Base-by-base conservation (phyloP, 2,329 filamentous ascomycete genomes). In the Achaetomium macrosporum region DNA sequence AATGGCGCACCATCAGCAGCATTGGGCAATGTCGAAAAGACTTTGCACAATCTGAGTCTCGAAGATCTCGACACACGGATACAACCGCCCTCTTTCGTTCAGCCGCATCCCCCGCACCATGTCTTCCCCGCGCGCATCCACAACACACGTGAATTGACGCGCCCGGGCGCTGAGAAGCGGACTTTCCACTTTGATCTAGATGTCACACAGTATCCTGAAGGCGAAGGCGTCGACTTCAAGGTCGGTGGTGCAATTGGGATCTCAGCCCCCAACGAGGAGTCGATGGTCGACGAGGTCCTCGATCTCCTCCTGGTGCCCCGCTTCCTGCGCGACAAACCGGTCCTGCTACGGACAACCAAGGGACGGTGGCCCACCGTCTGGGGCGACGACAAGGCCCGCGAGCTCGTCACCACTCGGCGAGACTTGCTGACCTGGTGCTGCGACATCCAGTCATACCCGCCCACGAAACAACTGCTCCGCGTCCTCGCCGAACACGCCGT, bases 171-270 rank as follows among this genome's bases (percentile, higher is more conserved):
- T 5, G 90, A 96, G 76, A 99, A 99, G 81, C 82, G 92, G 56
- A 99, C 93, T 0, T 96, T 92, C 69, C 93, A 99, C 71, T 97
- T 97, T 64, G 93, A 97, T 64, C 82, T 99, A 42, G 93, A 99
- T 64, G 87, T 99, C 46, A 96, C 92, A 45, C 87, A 96, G 67
- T 99, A 99, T 64, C 68, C 93, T 0, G 80, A 83, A 17, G 90
- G 95, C 71, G 87, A 88, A 50, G 78, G 81, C 46, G 83, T 91
- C 5, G 93, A 97, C 66, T 99, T 97, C 77, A 91, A 92, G 66
- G 93, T 99, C 16, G 93, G 93, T 53, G 93, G 93, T 50, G 93
- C 93, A 49, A 92, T 99, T 68, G 93, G 93, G 37, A 82, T 99
- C 53, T 90, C 88, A 66, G 91, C 92, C 0, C 90, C 90, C 51